Conservation (phyloP, 306 rosid genomes). For the Fragaria nilgerrensis region DNA sequence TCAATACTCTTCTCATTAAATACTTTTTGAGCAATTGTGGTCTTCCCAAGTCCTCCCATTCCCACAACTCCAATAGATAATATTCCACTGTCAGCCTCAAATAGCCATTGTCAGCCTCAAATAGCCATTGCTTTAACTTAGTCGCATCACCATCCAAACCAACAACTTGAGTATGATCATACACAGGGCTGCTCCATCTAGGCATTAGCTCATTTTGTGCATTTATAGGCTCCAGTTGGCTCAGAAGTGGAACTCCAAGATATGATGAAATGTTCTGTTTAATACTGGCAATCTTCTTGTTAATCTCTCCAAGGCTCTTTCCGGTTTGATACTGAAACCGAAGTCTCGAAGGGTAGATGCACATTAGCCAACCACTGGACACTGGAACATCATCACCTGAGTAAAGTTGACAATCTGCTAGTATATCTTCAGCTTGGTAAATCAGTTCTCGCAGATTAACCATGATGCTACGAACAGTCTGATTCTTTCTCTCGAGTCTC, state of each 20-base stretch:
- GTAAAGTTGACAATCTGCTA: constrained; percentile 35
- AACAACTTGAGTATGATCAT: constrained; percentile 37
- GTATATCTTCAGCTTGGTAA: constrained; percentile 35
- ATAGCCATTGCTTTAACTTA: constrained; percentile 32
- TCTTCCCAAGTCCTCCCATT: constrained; percentile 37
- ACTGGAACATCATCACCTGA: constrained; percentile 6
- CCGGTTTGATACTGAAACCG: constrained; percentile 24
- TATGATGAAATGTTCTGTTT: constrained; percentile 21
- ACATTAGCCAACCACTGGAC: constrained; percentile 25
- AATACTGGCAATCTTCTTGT: constrained; percentile 5
- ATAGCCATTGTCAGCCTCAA: constrained; percentile 25
- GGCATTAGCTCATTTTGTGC: constrained; percentile 25
- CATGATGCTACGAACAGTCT: constrained; percentile 5
- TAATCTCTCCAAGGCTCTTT: constrained; percentile 28
- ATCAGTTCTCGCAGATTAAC: constrained; percentile 25
- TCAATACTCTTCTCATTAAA: constrained; percentile 27
- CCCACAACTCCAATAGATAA: constrained; percentile 36
- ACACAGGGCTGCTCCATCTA: constrained; percentile 38
- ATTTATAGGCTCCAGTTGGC: not conserved
- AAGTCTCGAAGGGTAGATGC: constrained; percentile 22
- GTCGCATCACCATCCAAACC: constrained; percentile 35
- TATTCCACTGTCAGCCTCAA: constrained; percentile 26
- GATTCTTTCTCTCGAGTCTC: constrained; percentile 29
- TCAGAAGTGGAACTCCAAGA: constrained; percentile 22
- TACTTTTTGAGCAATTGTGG: constrained; percentile 33